Conservation (phyloP, 108 stramenopile genomes). For the Discostella pseudostelligera region DNA sequence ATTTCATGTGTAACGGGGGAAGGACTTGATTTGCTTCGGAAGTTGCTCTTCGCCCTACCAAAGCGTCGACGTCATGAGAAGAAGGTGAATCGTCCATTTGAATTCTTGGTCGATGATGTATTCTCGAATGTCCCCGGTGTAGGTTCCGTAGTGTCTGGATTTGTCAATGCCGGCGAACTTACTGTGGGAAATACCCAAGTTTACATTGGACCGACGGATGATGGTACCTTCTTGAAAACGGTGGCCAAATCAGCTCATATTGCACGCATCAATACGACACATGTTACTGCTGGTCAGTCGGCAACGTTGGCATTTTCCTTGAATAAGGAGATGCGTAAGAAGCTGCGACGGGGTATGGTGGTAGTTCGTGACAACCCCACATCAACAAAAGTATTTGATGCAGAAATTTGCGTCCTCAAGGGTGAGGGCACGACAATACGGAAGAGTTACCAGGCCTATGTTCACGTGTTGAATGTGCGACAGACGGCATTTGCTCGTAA, state of each 20-base stretch:
- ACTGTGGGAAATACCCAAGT: constrained; percentile 71
- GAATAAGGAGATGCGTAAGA: constrained; percentile 74
- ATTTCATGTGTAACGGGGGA: constrained; percentile 97
- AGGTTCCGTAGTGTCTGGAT: constrained; percentile 71
- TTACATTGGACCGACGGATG: constrained; percentile 83
- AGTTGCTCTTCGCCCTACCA: constrained; percentile 84
- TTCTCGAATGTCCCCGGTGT: constrained; percentile 83
- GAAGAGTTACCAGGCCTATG: constrained; percentile 79
- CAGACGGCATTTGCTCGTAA: constrained; percentile 78
- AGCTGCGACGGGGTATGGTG: constrained; percentile 84
- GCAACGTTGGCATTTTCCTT: constrained; percentile 79
- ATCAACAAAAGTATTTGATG: constrained; percentile 80
- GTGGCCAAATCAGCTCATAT: constrained; percentile 87
- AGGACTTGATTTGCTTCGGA: constrained; percentile 89
- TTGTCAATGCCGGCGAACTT: constrained; percentile 85
- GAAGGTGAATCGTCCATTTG: constrained; percentile 76
- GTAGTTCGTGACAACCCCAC: constrained; percentile 68
- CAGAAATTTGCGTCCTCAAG: constrained; percentile 88
- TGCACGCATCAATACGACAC: constrained; percentile 73
- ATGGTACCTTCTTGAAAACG: constrained; percentile 80
- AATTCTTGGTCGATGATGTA: constrained; percentile 82
- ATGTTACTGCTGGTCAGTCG: constrained; percentile 79
- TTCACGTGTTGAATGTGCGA: constrained; percentile 84
- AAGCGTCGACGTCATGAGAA: constrained; percentile 85
- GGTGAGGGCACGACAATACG: constrained; percentile 86